Evolutionary conservation across 179 eudicot genomes (phyloP), one percentile per base, ranked within the genome.

Genomic region (Spinacia oleracea): DNA sequence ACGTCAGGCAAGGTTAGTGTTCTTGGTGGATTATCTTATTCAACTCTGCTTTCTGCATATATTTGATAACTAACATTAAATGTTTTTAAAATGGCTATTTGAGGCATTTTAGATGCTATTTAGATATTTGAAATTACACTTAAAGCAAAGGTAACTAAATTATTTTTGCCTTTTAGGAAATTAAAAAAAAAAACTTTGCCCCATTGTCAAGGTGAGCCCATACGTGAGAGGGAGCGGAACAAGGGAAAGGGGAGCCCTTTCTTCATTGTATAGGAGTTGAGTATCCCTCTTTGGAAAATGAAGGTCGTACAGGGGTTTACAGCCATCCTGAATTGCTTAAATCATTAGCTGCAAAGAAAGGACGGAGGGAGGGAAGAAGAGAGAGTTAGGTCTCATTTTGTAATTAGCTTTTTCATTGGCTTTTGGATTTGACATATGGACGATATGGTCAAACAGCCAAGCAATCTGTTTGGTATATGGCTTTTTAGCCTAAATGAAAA

Each of bases 1-100:
- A 89, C 92, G 82, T 96, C 99, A 38, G 98, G 99, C 68, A 91
- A 82, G 96, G 99, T 96, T 46, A 85, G 94, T 86, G 27, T 32
- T 67, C 55, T 20, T 66, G 35, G 4, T 72, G 16, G 32, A 23
- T 6, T 55, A 32, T 21, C 69, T 27, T 43, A 2, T 18, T 50
- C 43, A 14, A 58, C 67, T 77, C 9, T 60, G 29, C 38, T 72
- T 72, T 63, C n/a, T 77, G 73, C 74, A 72, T 64, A 7, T 48
- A 29, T n/a, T 12, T 45, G 58, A 27, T 67, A 9, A 15, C 16
- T 38, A n/a, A 9, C 53, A 27, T 15, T 45, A 8, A 67, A 38
- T 67, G 48, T 20, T 40, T 65, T 67, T 9, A 2, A 2, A 2
- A 9, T 40, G 6, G 6, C 7, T 18, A 34, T 15, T 34, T 65